Percentiles rank a stretch among this genome's conserved stretches.
These are phyloP conservation scores for Jamesozyma jinghongensis DNA, from an alignment of 805 yeast species.

Conservation along the genomic window DNA sequence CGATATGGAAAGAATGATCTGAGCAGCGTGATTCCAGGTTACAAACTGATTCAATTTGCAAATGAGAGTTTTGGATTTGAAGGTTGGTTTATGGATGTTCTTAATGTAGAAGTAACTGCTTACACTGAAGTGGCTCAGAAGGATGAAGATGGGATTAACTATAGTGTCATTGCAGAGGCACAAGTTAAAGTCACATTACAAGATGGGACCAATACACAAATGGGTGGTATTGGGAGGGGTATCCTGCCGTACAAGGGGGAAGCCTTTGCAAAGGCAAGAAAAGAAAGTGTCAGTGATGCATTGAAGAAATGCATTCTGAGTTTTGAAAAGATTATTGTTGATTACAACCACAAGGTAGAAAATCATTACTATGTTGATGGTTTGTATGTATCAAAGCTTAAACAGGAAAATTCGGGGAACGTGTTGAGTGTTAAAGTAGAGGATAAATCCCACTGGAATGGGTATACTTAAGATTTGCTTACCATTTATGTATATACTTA, in stretches of 20 bases:
- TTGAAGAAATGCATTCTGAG: conserved; percentile 68
- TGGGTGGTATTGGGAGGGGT: conserved; percentile 64
- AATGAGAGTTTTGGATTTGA: conserved; percentile 47
- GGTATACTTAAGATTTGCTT: neutral
- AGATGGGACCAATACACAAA: conserved; percentile 78
- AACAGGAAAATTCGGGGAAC: conserved; percentile 2
- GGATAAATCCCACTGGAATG: neutral
- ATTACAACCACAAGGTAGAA: conserved; percentile 29
- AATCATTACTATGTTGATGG: conserved; percentile 31
- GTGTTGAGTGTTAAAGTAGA: neutral
- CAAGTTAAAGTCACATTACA: conserved; percentile 58
- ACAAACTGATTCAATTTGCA: conserved; percentile 33
- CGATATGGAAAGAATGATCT: conserved; percentile 22
- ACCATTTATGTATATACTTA: too few relatives aligned
- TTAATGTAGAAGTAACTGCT: conserved; percentile 20
- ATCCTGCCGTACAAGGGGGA: conserved; percentile 53
- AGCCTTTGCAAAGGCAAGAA: conserved; percentile 73
- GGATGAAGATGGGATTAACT: conserved; percentile 9
- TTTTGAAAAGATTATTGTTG: conserved; percentile 55
- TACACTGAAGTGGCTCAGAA: conserved; percentile 6
- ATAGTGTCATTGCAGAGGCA: conserved; percentile 30
- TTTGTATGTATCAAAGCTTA: conserved; percentile 15
- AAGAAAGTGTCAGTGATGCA: conserved; percentile 81
- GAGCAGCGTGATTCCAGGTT: conserved; percentile 28
- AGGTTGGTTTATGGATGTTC: conserved; percentile 46